Base-by-base conservation (phyloP, 345 rosid species). In the Cardiospermum halicacabum region DNA sequence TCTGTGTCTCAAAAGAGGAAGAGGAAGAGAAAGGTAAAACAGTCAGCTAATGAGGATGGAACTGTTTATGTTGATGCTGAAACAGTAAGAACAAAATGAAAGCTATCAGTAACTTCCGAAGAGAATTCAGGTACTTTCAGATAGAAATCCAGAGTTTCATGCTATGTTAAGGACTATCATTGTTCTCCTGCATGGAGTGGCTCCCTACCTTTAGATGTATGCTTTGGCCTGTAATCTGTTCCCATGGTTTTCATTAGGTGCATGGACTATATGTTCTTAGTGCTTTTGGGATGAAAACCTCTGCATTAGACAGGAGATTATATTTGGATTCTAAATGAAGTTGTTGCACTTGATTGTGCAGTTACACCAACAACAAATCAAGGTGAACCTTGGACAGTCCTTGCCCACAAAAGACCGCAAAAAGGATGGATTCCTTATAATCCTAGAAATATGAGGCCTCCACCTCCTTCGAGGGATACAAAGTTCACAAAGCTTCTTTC, bases 381-480 rank as follows among this genome's bases (percentile, higher is more conserved):
- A 63, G 77, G 75, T 64, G 96, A 94, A 78, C 92, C 97, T 12
- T 94, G 99, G 99, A 87, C 88, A 11, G 42, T 84, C 72, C 85
- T 91, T 28, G 81, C 95, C 7, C 99, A 94, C 72, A 94, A 87
- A 89, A 94, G 84, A 84, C 99, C 97, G 58, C 84, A 91, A 58
- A 81, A 91, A 65, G 87, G 73, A 65, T 94, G 97, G 96, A 71
- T 80, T 58, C 78, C 91, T 3, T 90, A 93, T 78, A 88, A 85
- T 73, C 96, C 97, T 30, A 76, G 82, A 74, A 86, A 77, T 53
- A 83, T 88, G 96, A 88, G 94, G 72, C 89, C 82, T 67, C 75
- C n/a, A n/a, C n/a, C 85, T 74, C 85, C 72, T 53, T 32, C 74
- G 28, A 69, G 62, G 63, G 85, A 81, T 65, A 67, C 79, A 24